Conservation (phyloP, 768 basidiomycete species). For the Russula sp. region DNA sequence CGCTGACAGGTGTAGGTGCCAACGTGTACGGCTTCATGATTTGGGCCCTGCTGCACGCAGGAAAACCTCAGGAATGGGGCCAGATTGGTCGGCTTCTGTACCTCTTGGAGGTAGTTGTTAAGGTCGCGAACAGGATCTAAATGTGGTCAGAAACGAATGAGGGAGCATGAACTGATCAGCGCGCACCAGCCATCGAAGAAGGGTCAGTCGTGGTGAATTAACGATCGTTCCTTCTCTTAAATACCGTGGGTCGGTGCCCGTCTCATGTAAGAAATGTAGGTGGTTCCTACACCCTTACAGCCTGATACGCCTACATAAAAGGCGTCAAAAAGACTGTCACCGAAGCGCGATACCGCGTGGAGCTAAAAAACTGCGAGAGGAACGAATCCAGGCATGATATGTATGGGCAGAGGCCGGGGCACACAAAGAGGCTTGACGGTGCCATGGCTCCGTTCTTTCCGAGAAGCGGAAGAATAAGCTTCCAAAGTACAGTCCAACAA, state of each 20-base stretch:
- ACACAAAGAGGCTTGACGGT: too few relatives aligned
- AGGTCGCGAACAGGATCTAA: constrained; percentile 7
- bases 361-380: not conserved
- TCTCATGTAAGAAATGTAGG: not conserved
- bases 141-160: not conserved
- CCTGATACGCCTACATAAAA: constrained; percentile 1
- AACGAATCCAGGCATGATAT: not conserved
- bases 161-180: too few relatives aligned
- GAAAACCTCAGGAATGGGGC: not conserved
- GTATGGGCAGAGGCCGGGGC: not conserved
- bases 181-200: too few relatives aligned
- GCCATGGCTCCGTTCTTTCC: not conserved
- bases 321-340: not conserved
- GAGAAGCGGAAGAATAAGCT: not conserved
- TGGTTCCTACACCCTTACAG: constrained; percentile 3
- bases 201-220: not conserved
- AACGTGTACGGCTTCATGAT: not conserved
- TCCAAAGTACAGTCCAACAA: constrained; percentile 1
- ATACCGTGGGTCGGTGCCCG: too few relatives aligned
- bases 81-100: not conserved
- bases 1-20: constrained; percentile 3
- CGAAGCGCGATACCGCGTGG: not conserved
- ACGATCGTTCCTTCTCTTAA: too few relatives aligned
- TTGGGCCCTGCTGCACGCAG: not conserved
- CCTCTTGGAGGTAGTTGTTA: constrained; percentile 10